These are phyloP conservation scores for Mycena olivaceomarginata DNA, from an alignment of 768 basidiomycete genomes.

Conservation along the genomic window DNA sequence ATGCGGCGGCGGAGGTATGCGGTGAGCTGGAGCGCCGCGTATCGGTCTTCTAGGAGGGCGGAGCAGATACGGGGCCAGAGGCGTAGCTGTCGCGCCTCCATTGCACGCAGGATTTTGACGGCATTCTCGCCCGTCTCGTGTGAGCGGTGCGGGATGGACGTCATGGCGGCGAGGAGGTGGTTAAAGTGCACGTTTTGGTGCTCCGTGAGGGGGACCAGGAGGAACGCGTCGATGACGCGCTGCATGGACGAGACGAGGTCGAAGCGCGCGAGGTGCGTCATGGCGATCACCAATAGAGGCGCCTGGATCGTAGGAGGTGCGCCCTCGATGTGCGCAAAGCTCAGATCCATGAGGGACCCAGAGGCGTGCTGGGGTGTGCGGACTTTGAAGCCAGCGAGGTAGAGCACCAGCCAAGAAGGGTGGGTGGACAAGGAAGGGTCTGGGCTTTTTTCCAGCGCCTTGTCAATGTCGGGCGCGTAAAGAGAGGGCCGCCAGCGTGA, in stretches of 20 bases:
- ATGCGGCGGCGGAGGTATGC: slow-evolving; percentile 66
- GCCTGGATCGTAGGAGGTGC: slow-evolving; percentile 59
- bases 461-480: slow-evolving; percentile 56
- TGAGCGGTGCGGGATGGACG: slow-evolving; percentile 62
- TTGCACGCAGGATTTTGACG: slow-evolving; percentile 64
- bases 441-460: slow-evolving; percentile 17
- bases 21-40: slow-evolving; percentile 70
- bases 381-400: slow-evolving; percentile 68
- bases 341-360: slow-evolving; percentile 64
- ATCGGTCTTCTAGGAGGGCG: slow-evolving; percentile 68
- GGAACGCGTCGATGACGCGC: slow-evolving; percentile 64
- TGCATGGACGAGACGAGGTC: slow-evolving; percentile 68
- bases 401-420: slow-evolving; percentile 76
- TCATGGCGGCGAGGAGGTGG: slow-evolving; percentile 70
- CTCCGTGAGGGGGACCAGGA: slow-evolving; percentile 56
- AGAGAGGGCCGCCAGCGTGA: slow-evolving; percentile 61
- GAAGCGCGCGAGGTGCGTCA: slow-evolving; percentile 70
- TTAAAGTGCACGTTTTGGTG: slow-evolving; percentile 65
- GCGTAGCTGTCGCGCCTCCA: slow-evolving; percentile 66
- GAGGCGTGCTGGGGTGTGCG: slow-evolving; percentile 66
- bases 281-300: slow-evolving; percentile 66
- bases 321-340: slow-evolving; percentile 59
- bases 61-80: slow-evolving; percentile 65
- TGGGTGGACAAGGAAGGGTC: slow-evolving; percentile 26
- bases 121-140: slow-evolving; percentile 61